A percentile compares a stretch with the other conserved stretches of the same genome.
These are phyloP conservation scores for Aspergillus campestris DNA, from an alignment of 495 filamentous ascomycete genomes.

Conservation along the genomic window DNA sequence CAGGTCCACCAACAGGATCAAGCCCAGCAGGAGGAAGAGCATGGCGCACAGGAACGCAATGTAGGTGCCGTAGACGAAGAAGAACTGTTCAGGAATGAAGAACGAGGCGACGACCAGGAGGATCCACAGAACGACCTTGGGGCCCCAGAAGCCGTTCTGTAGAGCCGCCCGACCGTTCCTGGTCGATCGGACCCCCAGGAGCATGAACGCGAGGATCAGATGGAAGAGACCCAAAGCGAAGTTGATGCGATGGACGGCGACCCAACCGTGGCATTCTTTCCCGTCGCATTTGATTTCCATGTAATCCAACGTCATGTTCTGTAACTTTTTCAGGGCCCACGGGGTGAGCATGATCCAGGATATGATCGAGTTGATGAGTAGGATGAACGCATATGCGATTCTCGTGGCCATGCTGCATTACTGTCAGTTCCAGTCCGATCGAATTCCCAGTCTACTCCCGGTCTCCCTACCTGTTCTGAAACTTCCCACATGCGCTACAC, in stretches of 20 bases:
- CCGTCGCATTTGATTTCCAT: conserved; percentile 87
- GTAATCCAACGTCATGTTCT: conserved; percentile 86
- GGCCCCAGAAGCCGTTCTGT: conserved; percentile 94
- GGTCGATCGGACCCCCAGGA: conserved; percentile 81
- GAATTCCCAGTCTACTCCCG: conserved; percentile 7
- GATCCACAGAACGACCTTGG: conserved; percentile 80
- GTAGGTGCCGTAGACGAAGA: conserved; percentile 93
- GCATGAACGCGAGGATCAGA: conserved; percentile 68
- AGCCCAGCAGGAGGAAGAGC: conserved; percentile 85
- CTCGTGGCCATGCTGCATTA: conserved; percentile 76
- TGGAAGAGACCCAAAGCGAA: conserved; percentile 95
- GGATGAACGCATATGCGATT: conserved; percentile 94
- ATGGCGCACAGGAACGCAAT: conserved; percentile 82
- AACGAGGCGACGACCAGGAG: conserved; percentile 82
- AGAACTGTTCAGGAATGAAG: conserved; percentile 92
- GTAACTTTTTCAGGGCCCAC: conserved; percentile 93
- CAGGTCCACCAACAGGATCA: conserved; percentile 89
- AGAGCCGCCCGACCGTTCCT: conserved; percentile 79
- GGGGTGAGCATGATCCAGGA: conserved; percentile 99
- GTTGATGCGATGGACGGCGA: conserved; percentile 94
- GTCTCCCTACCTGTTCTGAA: conserved; percentile 71
- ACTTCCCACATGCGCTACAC: conserved; percentile 91
- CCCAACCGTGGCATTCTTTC: conserved; percentile 88
- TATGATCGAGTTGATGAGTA: conserved; percentile 89
- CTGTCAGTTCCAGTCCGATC: conserved; percentile 1